These are phyloP conservation scores for Plenodomus tracheiphilus DNA, from an alignment of 2,329 filamentous ascomycete species.

Conservation along the genomic window DNA sequence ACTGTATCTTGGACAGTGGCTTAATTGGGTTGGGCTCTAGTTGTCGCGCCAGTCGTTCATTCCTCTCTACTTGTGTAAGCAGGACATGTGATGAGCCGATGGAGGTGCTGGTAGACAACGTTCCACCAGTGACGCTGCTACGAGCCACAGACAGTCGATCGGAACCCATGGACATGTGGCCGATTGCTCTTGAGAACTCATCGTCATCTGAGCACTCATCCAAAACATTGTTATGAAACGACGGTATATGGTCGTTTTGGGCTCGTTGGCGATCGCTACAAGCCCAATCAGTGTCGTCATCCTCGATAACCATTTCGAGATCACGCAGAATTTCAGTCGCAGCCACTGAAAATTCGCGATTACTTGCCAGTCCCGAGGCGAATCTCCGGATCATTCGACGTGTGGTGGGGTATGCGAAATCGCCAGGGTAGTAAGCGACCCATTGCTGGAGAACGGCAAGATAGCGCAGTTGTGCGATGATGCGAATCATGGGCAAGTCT, in stretches of 20 bases:
- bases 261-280: constrained; percentile 69
- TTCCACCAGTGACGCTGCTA: constrained; percentile 31
- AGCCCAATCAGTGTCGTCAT: constrained; percentile 94
- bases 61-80: constrained; percentile 73
- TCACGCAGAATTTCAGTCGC: constrained; percentile 83
- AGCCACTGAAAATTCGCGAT: constrained; percentile 81
- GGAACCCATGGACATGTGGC: constrained; percentile 33
- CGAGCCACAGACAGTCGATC: constrained; percentile 35
- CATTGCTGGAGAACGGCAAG: constrained; percentile 85
- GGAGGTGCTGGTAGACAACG: constrained; percentile 29
- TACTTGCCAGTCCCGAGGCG: constrained; percentile 71
- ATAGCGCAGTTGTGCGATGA: constrained; percentile 78
- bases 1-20: constrained; percentile 80
- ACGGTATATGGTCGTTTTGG: constrained; percentile 47
- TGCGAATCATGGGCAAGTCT: constrained; percentile 72
- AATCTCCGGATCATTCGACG: constrained; percentile 74
- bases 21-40: constrained; percentile 71
- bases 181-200: constrained; percentile 36
- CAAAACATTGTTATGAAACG: constrained; percentile 48
- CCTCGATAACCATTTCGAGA: constrained; percentile 74
- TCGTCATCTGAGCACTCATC: constrained; percentile 44
- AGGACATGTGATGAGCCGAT: constrained; percentile 49
- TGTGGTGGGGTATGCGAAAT: constrained; percentile 81
- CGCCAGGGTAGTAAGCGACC: constrained; percentile 87
- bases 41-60: constrained; percentile 74